Evolutionary conservation across 331 rosid genomes (phyloP).

Genomic region (Stylosanthes scabra): DNA sequence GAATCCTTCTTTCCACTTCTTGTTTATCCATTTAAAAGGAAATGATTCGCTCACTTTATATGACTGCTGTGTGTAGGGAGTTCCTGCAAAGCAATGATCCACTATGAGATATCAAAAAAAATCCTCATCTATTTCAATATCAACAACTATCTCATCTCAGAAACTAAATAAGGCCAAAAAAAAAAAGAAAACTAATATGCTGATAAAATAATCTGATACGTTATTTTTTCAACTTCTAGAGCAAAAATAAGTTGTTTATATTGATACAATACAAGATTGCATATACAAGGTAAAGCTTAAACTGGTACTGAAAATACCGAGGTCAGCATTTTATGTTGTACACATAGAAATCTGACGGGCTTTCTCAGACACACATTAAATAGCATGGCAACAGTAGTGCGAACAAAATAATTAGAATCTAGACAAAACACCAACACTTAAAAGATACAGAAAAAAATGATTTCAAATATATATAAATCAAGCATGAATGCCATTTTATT

Average conservation of each 20-base stretch:
- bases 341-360: not conserved
- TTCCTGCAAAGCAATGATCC: conserved; percentile 55
- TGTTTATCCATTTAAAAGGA: conserved; percentile 95
- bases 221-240: conserved; percentile 2
- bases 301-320: not conserved
- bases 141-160: conserved; percentile 19
- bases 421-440: conserved; percentile 23
- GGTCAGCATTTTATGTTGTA: conserved; percentile 4
- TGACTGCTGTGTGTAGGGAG: conserved; percentile 90
- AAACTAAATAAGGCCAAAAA: not conserved
- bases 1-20: conserved; percentile 98
- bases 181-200: not conserved
- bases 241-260: conserved; percentile 5
- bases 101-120: conserved; percentile 31
- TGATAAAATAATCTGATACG: conserved; percentile 5
- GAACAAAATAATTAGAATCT: not conserved
- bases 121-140: conserved; percentile 3
- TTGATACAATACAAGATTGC: not conserved
- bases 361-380: conserved; percentile 5
- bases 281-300: conserved; percentile 9
- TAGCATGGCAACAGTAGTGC: conserved; percentile 9
- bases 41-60: conserved; percentile 93
- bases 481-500: not conserved
- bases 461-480: not conserved
- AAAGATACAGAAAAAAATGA: not conserved